Conservation (phyloP, 176 grass and related monocot genomes). For the Rhynchospora tenuis region DNA sequence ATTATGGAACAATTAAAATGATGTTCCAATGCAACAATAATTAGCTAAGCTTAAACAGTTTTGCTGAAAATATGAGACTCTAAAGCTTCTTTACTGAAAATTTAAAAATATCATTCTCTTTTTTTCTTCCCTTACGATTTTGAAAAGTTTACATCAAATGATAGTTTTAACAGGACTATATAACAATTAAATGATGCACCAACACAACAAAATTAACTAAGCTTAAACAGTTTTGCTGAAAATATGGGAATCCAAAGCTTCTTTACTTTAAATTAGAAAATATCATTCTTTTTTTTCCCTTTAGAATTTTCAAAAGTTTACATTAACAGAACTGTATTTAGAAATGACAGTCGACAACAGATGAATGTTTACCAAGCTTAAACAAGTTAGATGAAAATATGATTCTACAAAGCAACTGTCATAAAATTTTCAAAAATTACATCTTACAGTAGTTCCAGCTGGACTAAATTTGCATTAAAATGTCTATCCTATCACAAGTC, state of each 20-base stretch:
- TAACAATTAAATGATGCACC: neutral
- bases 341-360: too few species aligned
- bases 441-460: neutral
- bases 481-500: neutral
- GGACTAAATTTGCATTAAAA: neutral
- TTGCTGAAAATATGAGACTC: neutral
- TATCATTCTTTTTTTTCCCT: neutral
- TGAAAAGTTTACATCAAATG: neutral
- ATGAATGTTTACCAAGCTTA: too few species aligned
- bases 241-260: neutral
- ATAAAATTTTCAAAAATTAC: too few species aligned
- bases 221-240: neutral
- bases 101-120: neutral
- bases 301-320: neutral
- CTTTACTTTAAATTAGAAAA: neutral
- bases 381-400: too few species aligned
- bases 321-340: neutral
- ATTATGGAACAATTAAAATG: neutral
- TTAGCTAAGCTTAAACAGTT: neutral
- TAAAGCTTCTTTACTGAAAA: neutral
- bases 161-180: neutral
- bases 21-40: neutral
- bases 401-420: too few species aligned
- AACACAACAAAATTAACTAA: neutral
- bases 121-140: neutral